Base-by-base conservation (phyloP, 2,329 filamentous ascomycete genomes). In the Colletotrichum scovillei region DNA sequence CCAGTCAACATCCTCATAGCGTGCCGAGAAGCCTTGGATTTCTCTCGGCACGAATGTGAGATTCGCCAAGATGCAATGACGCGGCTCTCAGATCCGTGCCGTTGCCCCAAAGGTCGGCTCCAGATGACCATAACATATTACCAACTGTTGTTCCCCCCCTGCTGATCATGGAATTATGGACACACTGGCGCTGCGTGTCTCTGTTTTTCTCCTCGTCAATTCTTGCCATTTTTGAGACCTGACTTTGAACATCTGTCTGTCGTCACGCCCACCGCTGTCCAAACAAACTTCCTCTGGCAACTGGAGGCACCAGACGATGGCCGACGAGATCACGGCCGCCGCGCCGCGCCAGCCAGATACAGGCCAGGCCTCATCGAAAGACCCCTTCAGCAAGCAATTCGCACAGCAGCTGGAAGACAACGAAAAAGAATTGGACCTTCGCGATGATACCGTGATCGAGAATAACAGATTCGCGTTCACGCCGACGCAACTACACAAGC, bases 271-370 rank as follows among this genome's bases (percentile, higher is more conserved):
- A 5, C 7, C 42, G 42, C 52, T 14, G 53, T 46, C 46, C 38
- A n/a, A 26, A 63, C 19, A 28, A 69, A 28, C 42, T 53, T n/a
- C 26, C 19, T 32, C 66, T 28, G 32, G 42, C 38, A 24, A 42
- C 38, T 42, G 38, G 38, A 49, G 16, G 46, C 32, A 62, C 60
- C 22, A 28, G 62, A 55, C 30, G 3, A 73, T 70, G 70, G 19
- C 60, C 26, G 91, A 88, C 26, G 89, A 91, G n/a, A 91, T 92
- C 2, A 89, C 91, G 57, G 22, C 62, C 35, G 87, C 91, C 32
- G 87, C 91, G 19, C 85, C 84, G 52, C 79, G 82, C n/a, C 85
- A 84, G 62, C 86, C 86, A 28, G 85, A 83, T 63, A 81, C 83
- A 58, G 81, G 80, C n/a, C 84, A 86, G 55, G 86, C 85, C 74